Evolutionary conservation across 192 early-diverging fungal genomes (phyloP).

Genomic region (Coemansia guatemalensis): DNA sequence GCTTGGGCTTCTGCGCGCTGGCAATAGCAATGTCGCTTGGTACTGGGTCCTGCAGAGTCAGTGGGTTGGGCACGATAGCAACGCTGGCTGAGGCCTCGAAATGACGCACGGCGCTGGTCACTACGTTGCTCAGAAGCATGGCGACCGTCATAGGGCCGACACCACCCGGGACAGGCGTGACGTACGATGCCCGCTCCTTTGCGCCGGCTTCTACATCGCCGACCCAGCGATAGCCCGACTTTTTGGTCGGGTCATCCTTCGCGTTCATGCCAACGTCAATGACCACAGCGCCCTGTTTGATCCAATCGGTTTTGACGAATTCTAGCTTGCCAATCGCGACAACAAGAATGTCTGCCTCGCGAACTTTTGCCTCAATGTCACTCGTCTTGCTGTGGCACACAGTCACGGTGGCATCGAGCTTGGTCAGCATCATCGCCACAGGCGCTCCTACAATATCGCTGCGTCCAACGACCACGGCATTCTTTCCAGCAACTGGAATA

Average conservation of each 20-base stretch:
- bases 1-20: constrained; percentile 83
- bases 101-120: constrained; percentile 72
- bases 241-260: constrained; percentile 81
- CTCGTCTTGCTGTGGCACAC: constrained; percentile 87
- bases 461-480: constrained; percentile 94
- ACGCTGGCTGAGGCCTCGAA: constrained; percentile 56
- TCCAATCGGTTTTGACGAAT: constrained; percentile 88
- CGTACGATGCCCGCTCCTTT: constrained; percentile 67
- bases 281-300: constrained; percentile 90
- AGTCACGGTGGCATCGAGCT: constrained; percentile 87
- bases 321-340: constrained; percentile 84
- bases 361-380: constrained; percentile 75
- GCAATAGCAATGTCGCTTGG: constrained; percentile 97
- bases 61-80: constrained; percentile 58
- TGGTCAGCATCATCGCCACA: constrained; percentile 77
- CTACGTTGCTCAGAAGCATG: constrained; percentile 93
- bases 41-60: constrained; percentile 75
- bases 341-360: constrained; percentile 85
- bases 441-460: constrained; percentile 95
- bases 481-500: constrained; percentile 75
- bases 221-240: constrained; percentile 86
- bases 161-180: constrained; percentile 97
- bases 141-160: constrained; percentile 99
- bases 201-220: constrained; percentile 90
- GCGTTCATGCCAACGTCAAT: constrained; percentile 99